These are phyloP conservation scores for Helotiales sp. DNA, from an alignment of 2,329 filamentous ascomycete species.

Conservation along the genomic window DNA sequence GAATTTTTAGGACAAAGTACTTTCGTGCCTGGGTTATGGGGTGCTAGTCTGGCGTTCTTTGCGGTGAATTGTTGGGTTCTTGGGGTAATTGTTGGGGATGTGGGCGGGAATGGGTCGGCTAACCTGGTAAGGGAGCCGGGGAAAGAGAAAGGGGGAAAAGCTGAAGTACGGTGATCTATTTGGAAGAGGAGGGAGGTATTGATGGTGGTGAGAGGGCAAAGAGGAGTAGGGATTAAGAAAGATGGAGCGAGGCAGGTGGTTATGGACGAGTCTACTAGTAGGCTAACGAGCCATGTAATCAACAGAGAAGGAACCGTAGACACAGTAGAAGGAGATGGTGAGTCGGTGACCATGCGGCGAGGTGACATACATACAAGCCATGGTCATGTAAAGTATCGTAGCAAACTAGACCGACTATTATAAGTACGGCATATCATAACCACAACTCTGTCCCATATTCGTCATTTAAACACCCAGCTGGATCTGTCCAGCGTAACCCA, in stretches of 20 bases:
- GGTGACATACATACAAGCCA: neutral
- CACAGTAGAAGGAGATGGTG: neutral
- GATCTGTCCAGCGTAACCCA: no score
- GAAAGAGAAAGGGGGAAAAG: neutral
- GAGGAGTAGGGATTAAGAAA: neutral
- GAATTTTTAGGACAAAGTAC: conserved; percentile 81
- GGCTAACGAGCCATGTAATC: no score
- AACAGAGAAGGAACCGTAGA: neutral
- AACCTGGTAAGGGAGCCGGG: neutral
- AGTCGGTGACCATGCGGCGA: neutral
- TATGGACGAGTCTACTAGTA: no score
- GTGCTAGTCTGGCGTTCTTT: conserved; percentile 77
- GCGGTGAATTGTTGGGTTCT: conserved; percentile 84
- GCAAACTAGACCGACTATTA: neutral
- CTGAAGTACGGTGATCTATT: no score
- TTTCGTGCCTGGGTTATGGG: conserved; percentile 83
- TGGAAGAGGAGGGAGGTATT: neutral
- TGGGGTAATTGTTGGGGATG: conserved; percentile 59
- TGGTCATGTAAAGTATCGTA: neutral
- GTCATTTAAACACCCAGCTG: neutral
- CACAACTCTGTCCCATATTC: neutral
- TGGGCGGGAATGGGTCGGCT: neutral
- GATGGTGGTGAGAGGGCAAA: neutral
- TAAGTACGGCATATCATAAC: neutral
- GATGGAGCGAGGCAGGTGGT: neutral